Evolutionary conservation across 371 early-diverging fungal genomes (phyloP), one percentile per base, ranked within the genome.

Genomic region (Mortierella sp.): DNA sequence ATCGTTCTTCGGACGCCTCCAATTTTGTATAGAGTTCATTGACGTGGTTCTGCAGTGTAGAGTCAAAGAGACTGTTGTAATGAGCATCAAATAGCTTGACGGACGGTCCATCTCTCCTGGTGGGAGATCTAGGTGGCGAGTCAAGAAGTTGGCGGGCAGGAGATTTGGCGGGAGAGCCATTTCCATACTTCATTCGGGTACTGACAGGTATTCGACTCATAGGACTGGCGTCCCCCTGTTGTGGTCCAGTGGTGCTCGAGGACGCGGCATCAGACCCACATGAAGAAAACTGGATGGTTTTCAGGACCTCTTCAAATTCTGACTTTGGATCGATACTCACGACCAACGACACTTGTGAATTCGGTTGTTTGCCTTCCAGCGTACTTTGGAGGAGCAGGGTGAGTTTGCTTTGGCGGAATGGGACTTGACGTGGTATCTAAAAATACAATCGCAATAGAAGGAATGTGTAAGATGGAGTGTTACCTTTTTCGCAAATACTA

Each of bases 271-370:
- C 86, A 60, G 86, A 89, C 1, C 92, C 90, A 0, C 88, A 89
- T 0, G 90, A 86, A 4, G 93, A 85, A 82, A 93, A 93, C 46
- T 91, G 88, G 80, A 93, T 85, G 12, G 92, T 88, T 52, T 87
- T 86, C 25, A 79, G 83, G 26, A 85, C 85, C 60, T 91, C 88
- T 72, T 91, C 83, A 84, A 88, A 88, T 29, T 89, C 80, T 43
- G 84, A 83, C 74, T 90, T 88, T 68, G 93, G 91, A 64, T 92
- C 90, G 18, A 89, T 84, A 62, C 89, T 90, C n/a, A 92, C 90
- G 2, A 93, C 82, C 86, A 93, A 84, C 57, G 87, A 85, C 0
- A 92, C 90, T 61, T 86, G 89, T 0, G 91, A 90, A 60, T 90
- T 89, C 4, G 43, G 37, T 15, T 67, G 44, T 3, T 59, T 21